These are phyloP conservation scores for Trebouxia sp. DNA, from an alignment of 139 green algal genomes.

Conservation along the genomic window DNA sequence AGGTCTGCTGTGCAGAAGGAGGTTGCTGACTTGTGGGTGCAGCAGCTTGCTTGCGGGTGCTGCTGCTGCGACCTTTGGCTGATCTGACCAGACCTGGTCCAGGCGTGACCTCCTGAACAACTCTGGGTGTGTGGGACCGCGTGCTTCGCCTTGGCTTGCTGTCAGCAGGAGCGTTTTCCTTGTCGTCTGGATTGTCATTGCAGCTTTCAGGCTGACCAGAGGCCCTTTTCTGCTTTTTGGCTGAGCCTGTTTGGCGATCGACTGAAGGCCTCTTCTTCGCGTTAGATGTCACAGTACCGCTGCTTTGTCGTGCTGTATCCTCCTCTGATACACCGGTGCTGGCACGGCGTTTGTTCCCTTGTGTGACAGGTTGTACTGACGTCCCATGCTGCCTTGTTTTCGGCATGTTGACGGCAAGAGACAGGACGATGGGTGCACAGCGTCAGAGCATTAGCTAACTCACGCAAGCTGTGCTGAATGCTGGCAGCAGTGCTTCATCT, in stretches of 20 bases:
- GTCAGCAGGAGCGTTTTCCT: not conserved
- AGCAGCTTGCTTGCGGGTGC: not conserved
- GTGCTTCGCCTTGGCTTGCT: not conserved
- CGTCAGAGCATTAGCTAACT: too few species aligned
- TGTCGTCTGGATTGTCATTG: not conserved
- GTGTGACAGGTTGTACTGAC: not conserved
- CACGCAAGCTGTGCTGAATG: too few species aligned
- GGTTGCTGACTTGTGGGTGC: not conserved
- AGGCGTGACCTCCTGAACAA: slow-evolving; percentile 3
- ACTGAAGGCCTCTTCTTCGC: not conserved
- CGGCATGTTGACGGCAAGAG: not conserved
- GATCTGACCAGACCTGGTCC: slow-evolving; percentile 1
- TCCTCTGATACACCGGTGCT: too few species aligned
- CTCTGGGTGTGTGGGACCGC: not conserved
- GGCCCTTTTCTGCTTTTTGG: slow-evolving; percentile 1
- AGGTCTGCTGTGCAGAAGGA: not conserved
- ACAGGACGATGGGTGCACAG: too few species aligned
- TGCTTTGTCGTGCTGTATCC: not conserved
- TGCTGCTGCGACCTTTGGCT: not conserved
- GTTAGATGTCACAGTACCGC: not conserved
- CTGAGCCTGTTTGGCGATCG: not conserved
- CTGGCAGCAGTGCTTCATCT: too few species aligned
- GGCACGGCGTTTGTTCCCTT: not conserved
- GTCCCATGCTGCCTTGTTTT: not conserved
- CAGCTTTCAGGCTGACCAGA: not conserved